These are phyloP conservation scores for Brachypodium distachyon DNA, from an alignment of 202 grass and related monocot species.

Conservation along the genomic window DNA sequence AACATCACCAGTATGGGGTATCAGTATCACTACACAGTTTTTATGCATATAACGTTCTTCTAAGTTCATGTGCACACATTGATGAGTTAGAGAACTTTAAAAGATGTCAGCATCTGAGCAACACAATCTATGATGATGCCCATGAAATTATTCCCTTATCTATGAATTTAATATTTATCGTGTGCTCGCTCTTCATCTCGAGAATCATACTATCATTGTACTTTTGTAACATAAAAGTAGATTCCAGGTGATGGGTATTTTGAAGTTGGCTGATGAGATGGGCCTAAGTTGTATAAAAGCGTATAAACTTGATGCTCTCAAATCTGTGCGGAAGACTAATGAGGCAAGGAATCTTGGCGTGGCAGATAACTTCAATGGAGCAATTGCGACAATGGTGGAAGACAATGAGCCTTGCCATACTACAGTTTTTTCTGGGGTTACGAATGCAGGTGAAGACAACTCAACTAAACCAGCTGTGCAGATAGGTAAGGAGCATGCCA, in stretches of 20 bases:
- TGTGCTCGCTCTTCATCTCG: background rate
- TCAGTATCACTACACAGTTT: too few relatives aligned
- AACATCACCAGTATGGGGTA: too few relatives aligned
- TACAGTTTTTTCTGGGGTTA: background rate
- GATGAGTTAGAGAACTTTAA: background rate
- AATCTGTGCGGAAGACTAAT: conserved; percentile 59
- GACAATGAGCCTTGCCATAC: background rate
- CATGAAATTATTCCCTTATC: background rate
- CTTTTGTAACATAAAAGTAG: conserved; percentile 27
- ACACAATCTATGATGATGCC: background rate
- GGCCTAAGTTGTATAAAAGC: conserved; percentile 88
- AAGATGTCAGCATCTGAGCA: background rate
- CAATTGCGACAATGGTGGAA: background rate
- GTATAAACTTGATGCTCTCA: conserved; percentile 90
- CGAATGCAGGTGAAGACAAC: conserved; percentile 19
- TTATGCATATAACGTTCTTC: background rate
- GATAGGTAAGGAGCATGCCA: conserved; percentile 28
- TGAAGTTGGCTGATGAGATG: conserved; percentile 93
- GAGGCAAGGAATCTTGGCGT: conserved; percentile 10
- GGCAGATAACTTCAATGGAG: conserved; percentile 22
- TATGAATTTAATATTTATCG: background rate
- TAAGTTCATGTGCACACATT: background rate
- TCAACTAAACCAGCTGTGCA: conserved; percentile 15
- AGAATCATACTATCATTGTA: background rate
- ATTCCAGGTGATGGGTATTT: conserved; percentile 91